Base-by-base conservation (phyloP, 805 yeast species). In the Starmerella bombicola region DNA sequence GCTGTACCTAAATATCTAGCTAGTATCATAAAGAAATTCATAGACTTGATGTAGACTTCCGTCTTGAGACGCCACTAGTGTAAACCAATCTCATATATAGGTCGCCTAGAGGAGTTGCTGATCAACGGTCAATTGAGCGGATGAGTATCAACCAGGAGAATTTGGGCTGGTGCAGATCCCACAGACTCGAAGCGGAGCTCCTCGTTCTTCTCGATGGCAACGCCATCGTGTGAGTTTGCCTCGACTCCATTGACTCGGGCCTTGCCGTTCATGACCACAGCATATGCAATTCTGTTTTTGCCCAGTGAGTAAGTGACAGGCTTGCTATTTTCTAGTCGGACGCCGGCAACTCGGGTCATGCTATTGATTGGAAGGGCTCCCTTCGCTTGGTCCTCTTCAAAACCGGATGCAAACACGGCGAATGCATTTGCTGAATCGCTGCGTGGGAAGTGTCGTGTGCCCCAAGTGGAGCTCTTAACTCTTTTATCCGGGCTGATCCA, bases 341-440 rank as follows among this genome's bases (percentile, higher is more conserved):
- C 42, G 9, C 50, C 50, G n/a, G 30, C 45, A 7, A 46, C 45
- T 9, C 47, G 42, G 19, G 41, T 25, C 20, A 19, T 13, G 24
- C 40, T 36, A 45, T 46, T 45, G 33, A 46, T 46, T 15, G 46
- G 47, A 23, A 46, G 41, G 19, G 50, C 50, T 15, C 29, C 40
- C 7, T 37, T 22, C 16, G 18, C 38, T 40, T 42, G 38, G 36
- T 46, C 50, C 29, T 40, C 45, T 30, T 30, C 30, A 33, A 46
- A 39, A 6, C 50, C 50, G 13, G 47, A 43, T 1, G 49, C 49
- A 25, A 46, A 34, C 2, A 26, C 16, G 13, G 30, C 38, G 35
- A 46, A 46, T 29, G 28, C 29, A 37, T 37, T 38, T 12, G 40
- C 28, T 13, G 28, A 15, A 33, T 40, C 34, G 16, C 20, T 24